Base-by-base conservation (phyloP, 495 filamentous ascomycete genomes). In the Penicillium parvum region DNA sequence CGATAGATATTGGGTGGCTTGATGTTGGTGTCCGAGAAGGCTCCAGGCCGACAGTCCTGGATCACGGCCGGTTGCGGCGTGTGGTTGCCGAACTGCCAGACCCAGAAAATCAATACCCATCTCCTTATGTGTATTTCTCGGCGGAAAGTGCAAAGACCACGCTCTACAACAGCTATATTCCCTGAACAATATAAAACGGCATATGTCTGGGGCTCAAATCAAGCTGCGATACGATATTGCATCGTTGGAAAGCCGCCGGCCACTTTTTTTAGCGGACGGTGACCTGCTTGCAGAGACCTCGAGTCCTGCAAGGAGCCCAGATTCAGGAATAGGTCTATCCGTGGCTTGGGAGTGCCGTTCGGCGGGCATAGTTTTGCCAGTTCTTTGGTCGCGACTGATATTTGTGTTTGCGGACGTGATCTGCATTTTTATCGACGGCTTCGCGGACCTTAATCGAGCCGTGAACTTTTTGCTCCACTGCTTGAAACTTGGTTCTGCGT, bases 371-470 rank as follows among this genome's bases (percentile, higher is more conserved):
- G 32, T 53, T 0, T 19, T 57, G 2, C 9, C 36, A 9, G 25
- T 42, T 1, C 30, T 62, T 0, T 57, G 34, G 43, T 47, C 42
- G 6, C 45, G 33, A 3, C 27, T 62, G 8, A 32, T 62, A 0
- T 59, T 62, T 39, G 11, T 49, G n/a, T 59, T 62, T 23, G 38
- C 52, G 2, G 50, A 58, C 35, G 29, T 58, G 0, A 32, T 62
- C 33, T 62, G 39, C 35, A 50, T 62, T 16, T 62, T 51, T 29
- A 34, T 50, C 15, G 37, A 50, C 17, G 42, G 57, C 22, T 30
- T 37, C 29, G 11, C 26, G 0, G 27, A 16, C 27, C 8, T 56
- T 15, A 19, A 38, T 16, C 39, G 21, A 12, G 42, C 43, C 9
- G 29, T 49, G 0, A 2, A 42, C 0, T 54, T 56, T 29, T 23